A percentile compares a stretch with the other conserved stretches of the same genome.
These are phyloP conservation scores for Straminergon stramineum DNA, from an alignment of 225 moss, liverwort and hornwort species.

Conservation along the genomic window DNA sequence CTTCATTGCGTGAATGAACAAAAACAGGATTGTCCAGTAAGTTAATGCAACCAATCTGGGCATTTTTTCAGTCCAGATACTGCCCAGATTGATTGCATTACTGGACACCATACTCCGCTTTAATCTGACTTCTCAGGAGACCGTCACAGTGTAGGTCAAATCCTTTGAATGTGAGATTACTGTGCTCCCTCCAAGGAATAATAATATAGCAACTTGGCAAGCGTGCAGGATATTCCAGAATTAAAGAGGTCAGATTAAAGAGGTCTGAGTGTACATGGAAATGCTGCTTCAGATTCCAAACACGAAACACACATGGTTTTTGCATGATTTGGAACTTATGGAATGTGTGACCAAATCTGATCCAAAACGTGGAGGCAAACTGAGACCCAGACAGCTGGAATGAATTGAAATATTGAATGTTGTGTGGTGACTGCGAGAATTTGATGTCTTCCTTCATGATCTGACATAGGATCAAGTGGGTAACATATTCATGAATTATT, in stretches of 20 bases:
- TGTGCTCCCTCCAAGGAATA: not conserved
- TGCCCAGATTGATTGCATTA: not conserved
- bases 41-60: too few species aligned
- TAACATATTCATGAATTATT: not conserved
- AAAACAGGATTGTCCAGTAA: not conserved
- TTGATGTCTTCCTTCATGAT: not conserved
- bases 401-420: not conserved
- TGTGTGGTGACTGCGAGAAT: not conserved
- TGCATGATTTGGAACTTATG: not conserved
- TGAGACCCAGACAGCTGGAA: not conserved
- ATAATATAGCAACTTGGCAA: not conserved
- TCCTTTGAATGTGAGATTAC: not conserved
- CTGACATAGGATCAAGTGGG: too few species aligned
- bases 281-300: not conserved
- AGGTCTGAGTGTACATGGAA: not conserved
- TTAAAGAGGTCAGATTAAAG: not conserved
- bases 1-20: not conserved
- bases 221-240: not conserved
- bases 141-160: accelerated
- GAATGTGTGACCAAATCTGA: not conserved
- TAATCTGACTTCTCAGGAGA: too few species aligned
- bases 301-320: not conserved
- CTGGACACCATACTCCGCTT: not conserved
- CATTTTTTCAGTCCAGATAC: not conserved
- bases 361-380: not conserved